Percentiles rank a stretch among this genome's conserved stretches.
These are phyloP conservation scores for Aegilops umbellulata DNA, from an alignment of 176 grass and related monocot genomes.

Conservation along the genomic window DNA sequence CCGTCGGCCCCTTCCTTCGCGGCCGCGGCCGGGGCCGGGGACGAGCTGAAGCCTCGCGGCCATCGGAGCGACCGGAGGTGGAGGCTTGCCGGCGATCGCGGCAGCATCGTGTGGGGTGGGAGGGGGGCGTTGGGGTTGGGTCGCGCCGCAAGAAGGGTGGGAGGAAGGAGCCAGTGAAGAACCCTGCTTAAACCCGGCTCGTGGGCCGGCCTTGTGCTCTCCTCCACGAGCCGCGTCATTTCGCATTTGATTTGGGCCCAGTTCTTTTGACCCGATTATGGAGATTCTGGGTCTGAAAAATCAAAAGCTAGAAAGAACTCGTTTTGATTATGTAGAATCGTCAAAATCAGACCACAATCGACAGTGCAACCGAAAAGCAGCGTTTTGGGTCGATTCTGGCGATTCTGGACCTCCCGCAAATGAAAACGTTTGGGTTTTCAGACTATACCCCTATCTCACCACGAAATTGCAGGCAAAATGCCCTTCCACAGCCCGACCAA, in stretches of 20 bases:
- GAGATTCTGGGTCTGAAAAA: too few species aligned
- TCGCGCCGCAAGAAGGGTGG: background rate
- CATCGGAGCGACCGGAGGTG: conserved; percentile 35
- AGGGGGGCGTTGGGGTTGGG: background rate
- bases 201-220: conserved; percentile 33
- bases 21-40: background rate
- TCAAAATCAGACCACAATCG: too few species aligned
- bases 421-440: too few species aligned
- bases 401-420: too few species aligned
- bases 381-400: too few species aligned
- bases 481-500: too few species aligned
- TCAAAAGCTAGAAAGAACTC: too few species aligned
- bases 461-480: too few species aligned
- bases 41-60: conserved; percentile 47
- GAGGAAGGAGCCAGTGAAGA: background rate
- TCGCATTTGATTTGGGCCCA: background rate
- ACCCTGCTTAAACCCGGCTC: conserved; percentile 53
- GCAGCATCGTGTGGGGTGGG: conserved; percentile 26
- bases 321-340: too few species aligned
- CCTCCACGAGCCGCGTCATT: background rate
- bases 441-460: too few species aligned
- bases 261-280: too few species aligned
- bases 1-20: conserved; percentile 24
- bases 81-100: conserved; percentile 24
- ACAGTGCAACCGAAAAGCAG: too few species aligned